A percentile compares a stretch with the other conserved stretches of the same genome.
Evolutionary conservation across 2,329 filamentous ascomycete genomes (phyloP).

Genomic region (Fonsecaea erecta): DNA sequence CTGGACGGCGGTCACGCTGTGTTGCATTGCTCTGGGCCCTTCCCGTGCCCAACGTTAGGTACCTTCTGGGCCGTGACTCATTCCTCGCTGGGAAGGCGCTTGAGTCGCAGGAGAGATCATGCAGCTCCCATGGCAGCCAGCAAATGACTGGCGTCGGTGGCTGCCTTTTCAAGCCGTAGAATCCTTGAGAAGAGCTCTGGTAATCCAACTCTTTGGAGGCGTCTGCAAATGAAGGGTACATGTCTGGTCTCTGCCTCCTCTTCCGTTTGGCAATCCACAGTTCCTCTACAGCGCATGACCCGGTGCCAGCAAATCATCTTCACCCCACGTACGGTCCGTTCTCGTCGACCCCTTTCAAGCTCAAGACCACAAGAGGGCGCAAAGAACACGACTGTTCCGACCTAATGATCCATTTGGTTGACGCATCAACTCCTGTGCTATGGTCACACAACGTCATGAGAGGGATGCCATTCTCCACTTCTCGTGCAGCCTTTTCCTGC

Average conservation of each 20-base stretch:
- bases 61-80: background rate
- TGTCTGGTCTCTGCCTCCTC: background rate
- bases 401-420: background rate
- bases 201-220: background rate
- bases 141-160: background rate
- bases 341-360: background rate
- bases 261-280: background rate
- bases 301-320: background rate
- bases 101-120: background rate
- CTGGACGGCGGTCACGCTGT: background rate
- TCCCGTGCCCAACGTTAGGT: background rate
- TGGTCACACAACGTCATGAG: background rate
- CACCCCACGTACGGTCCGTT: background rate
- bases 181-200: background rate
- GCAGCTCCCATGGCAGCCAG: background rate
- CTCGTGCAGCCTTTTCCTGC: background rate
- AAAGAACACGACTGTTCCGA: background rate
- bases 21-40: background rate
- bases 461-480: background rate
- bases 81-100: background rate
- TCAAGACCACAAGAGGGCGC: background rate
- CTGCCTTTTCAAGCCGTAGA: background rate
- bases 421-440: background rate
- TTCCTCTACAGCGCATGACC: background rate
- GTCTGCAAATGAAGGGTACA: background rate